Evolutionary conservation across 345 rosid species (phyloP), one percentile per base, ranked within the genome.

Genomic region (Citrus trifoliata): DNA sequence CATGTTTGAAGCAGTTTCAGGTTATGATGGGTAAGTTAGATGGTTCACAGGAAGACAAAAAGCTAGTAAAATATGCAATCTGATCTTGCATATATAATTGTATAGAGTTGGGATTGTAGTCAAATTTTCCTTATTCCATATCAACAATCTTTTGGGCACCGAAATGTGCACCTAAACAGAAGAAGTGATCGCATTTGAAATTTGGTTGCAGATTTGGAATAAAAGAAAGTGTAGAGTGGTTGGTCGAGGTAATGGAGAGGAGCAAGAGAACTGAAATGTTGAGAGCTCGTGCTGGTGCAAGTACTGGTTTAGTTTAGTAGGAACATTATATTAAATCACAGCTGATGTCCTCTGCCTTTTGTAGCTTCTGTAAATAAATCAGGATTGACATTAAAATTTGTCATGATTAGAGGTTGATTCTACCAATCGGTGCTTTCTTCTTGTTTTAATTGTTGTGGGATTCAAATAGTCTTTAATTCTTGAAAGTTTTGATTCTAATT

Each of bases 1-100:
- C 88, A 92, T 88, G 93, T 92, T 92, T 62, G 98, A 97, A 87
- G 99, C 98, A 70, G 95, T 88, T 78, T 97, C 99, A 58, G 93
- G 91, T 67, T 87, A 86, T 81, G 98, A 97, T 75, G 98, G 98
- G 99, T 97, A 79, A 84, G 92, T 83, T 53, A 19, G 64, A 46
- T 73, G 48, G 16, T 8, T 61, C 35, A 30, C 42, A 25, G 59
- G 24, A 30, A 24, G 40, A 4, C 19, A 2, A 13, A 25, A 9
- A 30, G 27, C 42, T 42, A 30, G 13, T 7, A 30, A 61, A 24
- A 10, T 27, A 27, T 5, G 10, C 32, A 42, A 27, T 42, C 56
- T 40, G 33, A 9, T 74, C 13, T 21, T 55, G 27, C 25, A 66
- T 4, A 7, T 66, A 21, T 35, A 74, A 25, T 42, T 33, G 27